Evolutionary conservation across 2,329 filamentous ascomycete genomes (phyloP).

Genomic region (Cladorrhinum sp.): DNA sequence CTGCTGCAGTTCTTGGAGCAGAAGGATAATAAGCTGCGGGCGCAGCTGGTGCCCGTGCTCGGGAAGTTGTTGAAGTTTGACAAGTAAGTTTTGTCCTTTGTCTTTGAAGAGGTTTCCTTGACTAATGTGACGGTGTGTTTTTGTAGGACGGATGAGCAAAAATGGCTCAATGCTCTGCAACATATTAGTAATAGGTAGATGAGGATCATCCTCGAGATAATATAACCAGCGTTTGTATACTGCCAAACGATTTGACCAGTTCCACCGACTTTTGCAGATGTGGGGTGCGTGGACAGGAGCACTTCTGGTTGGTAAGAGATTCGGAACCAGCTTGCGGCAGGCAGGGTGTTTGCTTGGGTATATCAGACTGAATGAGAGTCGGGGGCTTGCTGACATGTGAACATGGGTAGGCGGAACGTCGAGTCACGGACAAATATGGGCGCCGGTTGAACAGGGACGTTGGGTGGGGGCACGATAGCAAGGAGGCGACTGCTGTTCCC

Average conservation of each 20-base stretch:
- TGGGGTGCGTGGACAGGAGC: too few species aligned
- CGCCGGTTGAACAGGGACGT: too few species aligned
- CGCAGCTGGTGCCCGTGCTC: conserved; percentile 74
- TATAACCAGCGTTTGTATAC: neutral
- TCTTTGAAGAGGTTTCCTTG: neutral
- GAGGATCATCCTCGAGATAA: neutral
- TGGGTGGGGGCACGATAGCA: too few species aligned
- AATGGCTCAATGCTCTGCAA: conserved; percentile 75
- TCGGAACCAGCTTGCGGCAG: too few species aligned
- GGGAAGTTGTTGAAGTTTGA: conserved; percentile 75
- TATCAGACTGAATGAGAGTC: too few species aligned
- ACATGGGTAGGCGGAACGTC: too few species aligned
- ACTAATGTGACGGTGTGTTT: conserved; percentile 22
- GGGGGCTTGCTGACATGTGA: too few species aligned
- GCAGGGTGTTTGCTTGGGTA: too few species aligned
- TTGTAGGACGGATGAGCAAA: conserved; percentile 67
- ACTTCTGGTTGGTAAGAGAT: too few species aligned
- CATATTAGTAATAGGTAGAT: conserved; percentile 40
- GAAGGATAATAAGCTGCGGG: conserved; percentile 71
- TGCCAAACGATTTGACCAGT: too few species aligned
- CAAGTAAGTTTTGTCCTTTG: conserved; percentile 55
- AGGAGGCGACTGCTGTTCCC: neutral
- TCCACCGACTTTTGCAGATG: too few species aligned
- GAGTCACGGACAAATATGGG: too few species aligned
- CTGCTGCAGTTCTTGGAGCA: conserved; percentile 78